These are phyloP conservation scores for Zalerion maritima DNA, from an alignment of 495 filamentous ascomycete species.

Conservation along the genomic window DNA sequence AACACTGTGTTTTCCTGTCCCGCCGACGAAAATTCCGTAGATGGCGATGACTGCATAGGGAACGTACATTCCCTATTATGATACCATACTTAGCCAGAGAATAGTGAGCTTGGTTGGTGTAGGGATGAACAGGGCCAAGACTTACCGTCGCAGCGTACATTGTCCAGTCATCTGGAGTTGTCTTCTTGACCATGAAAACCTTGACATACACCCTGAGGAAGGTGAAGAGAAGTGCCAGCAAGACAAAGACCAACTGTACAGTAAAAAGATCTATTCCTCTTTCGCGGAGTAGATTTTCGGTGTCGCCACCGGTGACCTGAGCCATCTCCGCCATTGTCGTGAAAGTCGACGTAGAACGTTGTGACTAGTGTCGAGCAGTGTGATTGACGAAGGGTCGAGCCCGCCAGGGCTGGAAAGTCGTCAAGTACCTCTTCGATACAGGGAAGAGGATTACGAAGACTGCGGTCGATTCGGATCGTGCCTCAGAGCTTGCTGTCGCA, in stretches of 20 bases:
- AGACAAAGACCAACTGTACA: conserved; percentile 12
- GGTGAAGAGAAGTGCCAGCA: conserved; percentile 10
- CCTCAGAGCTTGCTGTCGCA: too few relatives aligned
- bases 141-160: conserved; percentile 16
- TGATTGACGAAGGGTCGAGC: too few relatives aligned
- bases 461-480: too few relatives aligned
- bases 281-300: too few relatives aligned
- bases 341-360: too few relatives aligned
- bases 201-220: conserved; percentile 12
- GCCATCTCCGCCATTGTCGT: too few relatives aligned
- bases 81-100: background rate
- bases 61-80: conserved; percentile 9
- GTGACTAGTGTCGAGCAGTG: too few relatives aligned
- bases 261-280: conserved; percentile 13
- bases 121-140: background rate
- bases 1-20: background rate
- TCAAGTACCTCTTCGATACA: too few relatives aligned
- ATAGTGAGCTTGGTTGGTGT: background rate
- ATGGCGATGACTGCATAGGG: conserved; percentile 8
- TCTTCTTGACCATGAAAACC: conserved; percentile 9
- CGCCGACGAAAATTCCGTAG: conserved; percentile 9
- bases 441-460: too few relatives aligned
- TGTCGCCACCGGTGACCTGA: too few relatives aligned
- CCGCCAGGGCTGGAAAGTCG: too few relatives aligned
- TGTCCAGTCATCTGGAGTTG: conserved; percentile 13